A percentile compares a stretch with the other conserved stretches of the same genome.
Conservation (phyloP, 257 asterid species). For the Vinca minor region DNA sequence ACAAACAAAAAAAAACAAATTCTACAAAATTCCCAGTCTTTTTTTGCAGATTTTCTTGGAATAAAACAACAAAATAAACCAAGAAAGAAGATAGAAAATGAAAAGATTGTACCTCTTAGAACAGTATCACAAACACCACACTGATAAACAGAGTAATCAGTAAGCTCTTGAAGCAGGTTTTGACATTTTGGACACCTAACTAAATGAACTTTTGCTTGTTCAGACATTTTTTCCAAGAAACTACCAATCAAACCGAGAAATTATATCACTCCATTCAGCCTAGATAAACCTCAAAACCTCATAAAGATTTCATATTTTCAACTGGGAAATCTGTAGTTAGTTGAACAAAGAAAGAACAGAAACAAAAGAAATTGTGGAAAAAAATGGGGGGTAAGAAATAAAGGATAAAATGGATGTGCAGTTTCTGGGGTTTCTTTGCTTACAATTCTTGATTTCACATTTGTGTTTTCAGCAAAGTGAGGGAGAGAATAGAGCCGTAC, state of each 20-base stretch:
- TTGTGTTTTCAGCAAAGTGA: not conserved
- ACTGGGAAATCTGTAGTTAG: not conserved
- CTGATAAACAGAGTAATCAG: slow-evolving; percentile 60
- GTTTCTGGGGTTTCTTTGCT: slow-evolving; percentile 1
- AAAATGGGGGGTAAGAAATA: not conserved
- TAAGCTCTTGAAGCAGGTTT: slow-evolving; percentile 66
- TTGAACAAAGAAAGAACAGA: not conserved
- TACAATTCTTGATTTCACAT: slow-evolving; percentile 16
- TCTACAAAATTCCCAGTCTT: not conserved
- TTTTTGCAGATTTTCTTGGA: slow-evolving; percentile 7
- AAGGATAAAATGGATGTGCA: not conserved
- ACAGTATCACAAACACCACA: slow-evolving; percentile 89
- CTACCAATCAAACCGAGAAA: slow-evolving; percentile 21
- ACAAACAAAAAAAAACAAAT: not conserved
- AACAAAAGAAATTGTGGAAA: not conserved
- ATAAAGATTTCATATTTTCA: not conserved
- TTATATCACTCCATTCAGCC: not conserved
- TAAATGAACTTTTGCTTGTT: slow-evolving; percentile 58
- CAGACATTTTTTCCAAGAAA: slow-evolving; percentile 42
- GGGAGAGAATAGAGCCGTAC: not conserved
- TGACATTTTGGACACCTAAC: slow-evolving; percentile 84
- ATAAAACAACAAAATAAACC: not conserved
- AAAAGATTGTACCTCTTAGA: slow-evolving; percentile 45
- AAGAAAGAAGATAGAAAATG: slow-evolving; percentile 11
- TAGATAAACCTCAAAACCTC: not conserved